Conservation (phyloP, 1,284 basidiomycete genomes). For the Trametes polyzona region DNA sequence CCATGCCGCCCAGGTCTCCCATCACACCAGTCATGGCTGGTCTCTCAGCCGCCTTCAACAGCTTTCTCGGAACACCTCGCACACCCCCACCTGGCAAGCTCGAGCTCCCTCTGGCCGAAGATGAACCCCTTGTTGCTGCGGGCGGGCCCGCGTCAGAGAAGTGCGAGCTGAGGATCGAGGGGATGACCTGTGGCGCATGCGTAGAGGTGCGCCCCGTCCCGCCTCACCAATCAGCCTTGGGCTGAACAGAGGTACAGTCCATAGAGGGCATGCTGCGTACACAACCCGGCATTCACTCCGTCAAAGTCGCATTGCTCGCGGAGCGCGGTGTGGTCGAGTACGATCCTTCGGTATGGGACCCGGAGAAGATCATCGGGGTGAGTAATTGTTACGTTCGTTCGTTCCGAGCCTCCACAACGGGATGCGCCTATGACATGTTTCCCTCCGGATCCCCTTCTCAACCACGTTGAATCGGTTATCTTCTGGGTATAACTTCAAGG, state of each 20-base stretch:
- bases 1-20: slow-evolving; percentile 15
- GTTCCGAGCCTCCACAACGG: no score
- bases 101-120: slow-evolving; percentile 34
- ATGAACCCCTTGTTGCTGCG: slow-evolving; percentile 42
- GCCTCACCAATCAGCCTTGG: not conserved
- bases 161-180: slow-evolving; percentile 81
- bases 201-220: slow-evolving; percentile 70
- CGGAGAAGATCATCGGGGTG: slow-evolving; percentile 79
- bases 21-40: slow-evolving; percentile 23
- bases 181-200: slow-evolving; percentile 92
- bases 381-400: slow-evolving; percentile 29
- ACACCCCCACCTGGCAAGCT: slow-evolving; percentile 33
- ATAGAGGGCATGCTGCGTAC: slow-evolving; percentile 90
- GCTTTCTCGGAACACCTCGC: slow-evolving; percentile 19
- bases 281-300: slow-evolving; percentile 83
- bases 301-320: slow-evolving; percentile 93
- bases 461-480: no score
- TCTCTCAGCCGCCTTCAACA: slow-evolving; percentile 25
- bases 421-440: no score
- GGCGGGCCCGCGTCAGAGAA: slow-evolving; percentile 38
- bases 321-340: slow-evolving; percentile 93
- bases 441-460: no score
- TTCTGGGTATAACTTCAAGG: no score
- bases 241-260: slow-evolving; percentile 51
- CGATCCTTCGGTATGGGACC: slow-evolving; percentile 80